Percentiles rank a stretch among this genome's conserved stretches.
Evolutionary conservation across 805 yeast species (phyloP).

Genomic region (Candida multigemmis): DNA sequence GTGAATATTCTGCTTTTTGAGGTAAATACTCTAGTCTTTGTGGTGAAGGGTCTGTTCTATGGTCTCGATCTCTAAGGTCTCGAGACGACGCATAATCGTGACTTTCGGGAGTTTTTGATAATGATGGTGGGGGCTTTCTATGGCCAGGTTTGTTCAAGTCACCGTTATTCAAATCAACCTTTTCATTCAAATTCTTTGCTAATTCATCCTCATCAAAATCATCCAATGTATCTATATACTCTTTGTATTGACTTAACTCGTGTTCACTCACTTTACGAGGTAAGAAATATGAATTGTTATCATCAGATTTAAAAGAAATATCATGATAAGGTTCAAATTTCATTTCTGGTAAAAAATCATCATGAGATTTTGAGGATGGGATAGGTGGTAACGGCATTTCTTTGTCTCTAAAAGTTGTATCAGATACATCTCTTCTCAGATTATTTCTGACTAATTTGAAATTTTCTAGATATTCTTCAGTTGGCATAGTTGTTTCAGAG

Average conservation of each 20-base stretch:
- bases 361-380: constrained; percentile 11
- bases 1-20: too few species aligned
- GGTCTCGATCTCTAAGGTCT: too few species aligned
- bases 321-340: constrained; percentile 8
- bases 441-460: constrained; percentile 10
- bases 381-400: constrained; percentile 17
- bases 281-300: constrained; percentile 5
- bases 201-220: constrained; percentile 8
- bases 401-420: constrained; percentile 7
- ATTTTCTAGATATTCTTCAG: constrained; percentile 21
- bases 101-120: too few species aligned
- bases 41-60: too few species aligned
- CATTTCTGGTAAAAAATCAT: constrained; percentile 5
- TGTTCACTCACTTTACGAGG: constrained; percentile 6
- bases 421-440: constrained; percentile 4
- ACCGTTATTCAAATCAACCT: too few species aligned
- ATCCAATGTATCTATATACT: constrained; percentile 10
- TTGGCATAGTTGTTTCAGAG: constrained; percentile 51
- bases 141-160: too few species aligned
- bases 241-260: constrained; percentile 12
- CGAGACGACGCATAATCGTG: too few species aligned
- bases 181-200: constrained; percentile 1
- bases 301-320: constrained; percentile 6
- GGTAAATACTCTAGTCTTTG: too few species aligned
- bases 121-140: neutral